Conservation (phyloP, 169 alveolate species). For the Cryptosporidium sp. region DNA sequence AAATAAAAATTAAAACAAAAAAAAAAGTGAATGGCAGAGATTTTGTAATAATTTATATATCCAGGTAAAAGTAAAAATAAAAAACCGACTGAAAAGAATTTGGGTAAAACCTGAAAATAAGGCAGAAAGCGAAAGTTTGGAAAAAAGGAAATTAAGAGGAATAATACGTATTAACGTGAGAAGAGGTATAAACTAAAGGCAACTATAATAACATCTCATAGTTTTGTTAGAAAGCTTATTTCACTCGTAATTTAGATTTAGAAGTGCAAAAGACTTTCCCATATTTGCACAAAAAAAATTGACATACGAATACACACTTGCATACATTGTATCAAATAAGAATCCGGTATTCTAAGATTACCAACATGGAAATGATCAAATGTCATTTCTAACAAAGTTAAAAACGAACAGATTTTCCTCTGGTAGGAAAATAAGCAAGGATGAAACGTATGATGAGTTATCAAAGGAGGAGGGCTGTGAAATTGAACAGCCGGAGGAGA, state of each 20-base stretch:
- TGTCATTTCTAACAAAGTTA: slow-evolving; percentile 34
- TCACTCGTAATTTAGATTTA: neutral
- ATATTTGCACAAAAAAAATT: too few species aligned
- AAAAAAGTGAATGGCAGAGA: neutral
- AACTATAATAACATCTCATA: neutral
- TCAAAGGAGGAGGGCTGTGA: neutral
- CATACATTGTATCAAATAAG: neutral
- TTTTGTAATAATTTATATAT: neutral
- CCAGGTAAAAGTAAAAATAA: neutral
- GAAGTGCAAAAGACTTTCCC: neutral
- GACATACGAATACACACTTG: neutral
- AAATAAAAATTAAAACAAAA: neutral
- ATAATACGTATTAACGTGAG: neutral
- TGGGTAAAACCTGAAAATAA: neutral
- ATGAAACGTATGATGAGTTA: neutral
- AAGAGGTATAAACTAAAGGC: neutral
- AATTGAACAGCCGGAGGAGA: neutral
- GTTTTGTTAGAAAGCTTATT: neutral
- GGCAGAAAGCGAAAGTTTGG: neutral
- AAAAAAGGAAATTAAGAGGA: neutral
- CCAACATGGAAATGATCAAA: neutral
- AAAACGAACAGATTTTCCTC: slow-evolving; percentile 31
- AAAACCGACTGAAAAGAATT: neutral
- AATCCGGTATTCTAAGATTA: neutral
- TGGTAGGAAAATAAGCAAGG: neutral